phyloP scores from a whole-genome alignment of 345 rosid genomes.

The Carallia pectinifolia region DNA sequence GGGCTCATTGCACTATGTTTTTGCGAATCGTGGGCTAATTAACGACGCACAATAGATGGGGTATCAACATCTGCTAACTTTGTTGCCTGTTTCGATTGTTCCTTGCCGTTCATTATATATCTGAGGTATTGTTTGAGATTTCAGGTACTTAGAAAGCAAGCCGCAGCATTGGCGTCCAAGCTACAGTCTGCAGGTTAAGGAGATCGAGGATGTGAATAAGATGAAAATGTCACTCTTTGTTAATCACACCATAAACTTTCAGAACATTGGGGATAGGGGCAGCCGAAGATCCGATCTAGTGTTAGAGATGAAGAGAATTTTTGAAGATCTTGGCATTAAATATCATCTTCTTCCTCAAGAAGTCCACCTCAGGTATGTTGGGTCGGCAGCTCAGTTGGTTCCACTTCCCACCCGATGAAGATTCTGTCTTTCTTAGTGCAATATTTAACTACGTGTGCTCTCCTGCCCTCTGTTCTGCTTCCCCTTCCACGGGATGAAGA shows the following conservation, averaged over 20 bases:
- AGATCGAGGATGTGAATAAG: conserved; percentile 71
- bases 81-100: background rate
- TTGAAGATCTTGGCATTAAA: conserved; percentile 55
- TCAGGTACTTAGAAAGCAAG: conserved; percentile 70
- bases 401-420: conserved; percentile 4
- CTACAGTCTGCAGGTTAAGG: conserved; percentile 53
- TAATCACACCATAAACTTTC: conserved; percentile 70
- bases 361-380: conserved; percentile 40
- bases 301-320: conserved; percentile 51
- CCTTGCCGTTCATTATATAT: background rate
- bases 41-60: too few species aligned
- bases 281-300: conserved; percentile 56
- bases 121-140: background rate
- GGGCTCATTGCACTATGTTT: too few species aligned
- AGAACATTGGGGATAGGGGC: conserved; percentile 50
- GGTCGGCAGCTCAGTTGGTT: conserved; percentile 17
- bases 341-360: conserved; percentile 67
- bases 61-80: too few species aligned
- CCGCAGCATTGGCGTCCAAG: conserved; percentile 57
- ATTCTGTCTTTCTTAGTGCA: background rate
- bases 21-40: too few species aligned
- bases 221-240: conserved; percentile 59
- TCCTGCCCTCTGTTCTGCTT: too few species aligned
- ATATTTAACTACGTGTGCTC: background rate
- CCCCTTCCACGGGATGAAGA: too few species aligned